Evolutionary conservation across 768 basidiomycete species (phyloP).

Genomic region (Lactarius hengduanensis): DNA sequence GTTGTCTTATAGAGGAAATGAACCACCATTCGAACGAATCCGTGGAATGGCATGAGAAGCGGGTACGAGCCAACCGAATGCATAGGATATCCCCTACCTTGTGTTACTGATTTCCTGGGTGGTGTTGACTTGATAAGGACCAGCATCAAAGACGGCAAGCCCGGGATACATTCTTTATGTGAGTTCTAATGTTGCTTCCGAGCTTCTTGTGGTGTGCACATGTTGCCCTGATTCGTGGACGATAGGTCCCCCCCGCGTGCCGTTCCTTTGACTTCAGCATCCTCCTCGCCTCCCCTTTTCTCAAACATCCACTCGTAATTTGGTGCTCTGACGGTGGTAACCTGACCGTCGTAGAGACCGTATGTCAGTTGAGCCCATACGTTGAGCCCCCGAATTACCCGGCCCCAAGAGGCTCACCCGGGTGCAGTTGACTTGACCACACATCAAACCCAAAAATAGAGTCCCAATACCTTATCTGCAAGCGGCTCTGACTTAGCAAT

Average conservation of each 20-base stretch:
- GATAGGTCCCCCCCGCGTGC: background rate
- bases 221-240: background rate
- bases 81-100: background rate
- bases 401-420: background rate
- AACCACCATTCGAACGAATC: background rate
- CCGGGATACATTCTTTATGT: background rate
- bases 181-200: background rate
- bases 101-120: background rate
- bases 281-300: background rate
- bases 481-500: too few species aligned
- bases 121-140: background rate
- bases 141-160: background rate
- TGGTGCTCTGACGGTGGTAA: background rate
- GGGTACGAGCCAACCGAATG: background rate
- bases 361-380: background rate
- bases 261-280: background rate
- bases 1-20: background rate
- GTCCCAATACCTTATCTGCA: too few species aligned
- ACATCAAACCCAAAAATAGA: background rate
- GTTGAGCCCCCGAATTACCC: background rate
- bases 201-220: background rate
- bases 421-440: background rate
- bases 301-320: too few species aligned
- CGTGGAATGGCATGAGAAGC: background rate
- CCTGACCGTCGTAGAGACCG: background rate